Conservation (phyloP, 148 eudicot species). For the Rhododendron henanense region DNA sequence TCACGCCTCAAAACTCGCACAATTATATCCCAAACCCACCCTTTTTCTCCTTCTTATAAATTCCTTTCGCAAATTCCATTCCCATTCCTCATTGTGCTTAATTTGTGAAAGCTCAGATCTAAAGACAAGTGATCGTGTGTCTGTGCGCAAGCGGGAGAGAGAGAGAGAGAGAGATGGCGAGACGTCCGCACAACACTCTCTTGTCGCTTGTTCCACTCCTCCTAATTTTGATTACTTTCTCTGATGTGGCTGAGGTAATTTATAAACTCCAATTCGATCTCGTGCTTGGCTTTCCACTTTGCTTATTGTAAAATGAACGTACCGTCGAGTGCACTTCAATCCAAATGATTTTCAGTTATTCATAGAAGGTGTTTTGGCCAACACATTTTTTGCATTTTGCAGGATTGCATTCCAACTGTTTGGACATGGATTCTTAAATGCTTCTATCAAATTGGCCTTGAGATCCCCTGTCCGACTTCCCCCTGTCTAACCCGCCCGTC, state of each 20-base stretch:
- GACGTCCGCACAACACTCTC: background rate
- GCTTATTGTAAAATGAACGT: background rate
- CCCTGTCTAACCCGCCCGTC: too few species aligned
- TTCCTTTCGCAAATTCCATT: background rate
- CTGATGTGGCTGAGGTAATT: slow-evolving; percentile 11
- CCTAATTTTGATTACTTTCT: slow-evolving; percentile 5
- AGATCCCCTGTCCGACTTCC: too few species aligned
- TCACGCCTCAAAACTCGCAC: slow-evolving; percentile 3
- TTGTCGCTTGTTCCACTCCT: background rate
- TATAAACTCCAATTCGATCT: too few species aligned
- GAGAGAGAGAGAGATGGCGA: slow-evolving; percentile 9
- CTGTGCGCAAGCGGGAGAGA: background rate
- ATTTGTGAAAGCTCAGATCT: background rate
- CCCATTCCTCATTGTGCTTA: background rate
- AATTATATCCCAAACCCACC: background rate
- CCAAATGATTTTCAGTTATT: too few species aligned
- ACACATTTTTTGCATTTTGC: too few species aligned
- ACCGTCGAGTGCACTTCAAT: background rate
- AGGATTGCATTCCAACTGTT: too few species aligned
- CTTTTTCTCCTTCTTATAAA: background rate
- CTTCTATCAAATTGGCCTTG: background rate
- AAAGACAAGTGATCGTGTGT: too few species aligned
- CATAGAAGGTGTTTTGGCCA: too few species aligned
- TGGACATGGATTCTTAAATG: background rate
- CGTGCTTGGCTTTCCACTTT: background rate